phyloP scores from a whole-genome alignment of 1,284 basidiomycete species.

The Trichosporon inkin region DNA sequence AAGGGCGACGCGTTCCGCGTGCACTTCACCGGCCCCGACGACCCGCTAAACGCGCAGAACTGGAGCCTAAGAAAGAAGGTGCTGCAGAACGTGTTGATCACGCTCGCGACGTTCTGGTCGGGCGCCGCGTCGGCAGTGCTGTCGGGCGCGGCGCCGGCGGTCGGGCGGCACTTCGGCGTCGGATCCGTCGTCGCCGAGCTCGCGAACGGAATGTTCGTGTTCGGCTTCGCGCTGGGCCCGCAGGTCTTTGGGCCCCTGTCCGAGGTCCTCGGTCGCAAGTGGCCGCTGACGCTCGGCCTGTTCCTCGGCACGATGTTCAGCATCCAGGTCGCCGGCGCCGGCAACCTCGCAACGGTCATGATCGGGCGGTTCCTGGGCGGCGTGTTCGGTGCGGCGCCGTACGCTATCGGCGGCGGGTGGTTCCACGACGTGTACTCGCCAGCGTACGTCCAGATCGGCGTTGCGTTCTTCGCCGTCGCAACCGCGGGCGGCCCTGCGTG shows the following conservation, averaged over 20 bases:
- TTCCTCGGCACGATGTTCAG: slow-evolving; percentile 37
- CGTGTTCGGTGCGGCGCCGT: slow-evolving; percentile 40
- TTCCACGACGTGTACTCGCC: slow-evolving; percentile 24
- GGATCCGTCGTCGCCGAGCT: slow-evolving; percentile 21
- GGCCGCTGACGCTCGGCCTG: slow-evolving; percentile 28
- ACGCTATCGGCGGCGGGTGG: slow-evolving; percentile 25
- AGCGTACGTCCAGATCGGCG: slow-evolving; percentile 17
- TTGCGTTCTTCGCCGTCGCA: slow-evolving; percentile 18
- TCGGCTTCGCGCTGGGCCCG: slow-evolving; percentile 54
- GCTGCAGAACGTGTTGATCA: slow-evolving; percentile 20
- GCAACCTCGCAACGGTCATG: slow-evolving; percentile 66
- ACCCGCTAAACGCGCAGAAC: slow-evolving; percentile 64
- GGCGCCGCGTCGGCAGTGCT: slow-evolving; percentile 19
- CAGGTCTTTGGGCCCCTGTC: slow-evolving; percentile 58
- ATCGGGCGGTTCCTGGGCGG: slow-evolving; percentile 63
- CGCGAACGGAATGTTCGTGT: slow-evolving; percentile 23
- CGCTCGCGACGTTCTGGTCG: slow-evolving; percentile 24
- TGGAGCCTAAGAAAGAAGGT: slow-evolving; percentile 51
- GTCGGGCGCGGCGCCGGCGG: slow-evolving; percentile 10
- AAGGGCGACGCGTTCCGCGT: slow-evolving; percentile 42
- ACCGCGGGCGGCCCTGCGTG: slow-evolving; percentile 21
- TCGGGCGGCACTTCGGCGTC: slow-evolving; percentile 16
- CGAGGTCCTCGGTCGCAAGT: slow-evolving; percentile 55
- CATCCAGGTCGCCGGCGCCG: slow-evolving; percentile 42
- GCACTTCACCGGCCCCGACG: slow-evolving; percentile 61